Evolutionary conservation across 306 rosid genomes (phyloP).

Genomic region (Lathyrus aphaca): DNA sequence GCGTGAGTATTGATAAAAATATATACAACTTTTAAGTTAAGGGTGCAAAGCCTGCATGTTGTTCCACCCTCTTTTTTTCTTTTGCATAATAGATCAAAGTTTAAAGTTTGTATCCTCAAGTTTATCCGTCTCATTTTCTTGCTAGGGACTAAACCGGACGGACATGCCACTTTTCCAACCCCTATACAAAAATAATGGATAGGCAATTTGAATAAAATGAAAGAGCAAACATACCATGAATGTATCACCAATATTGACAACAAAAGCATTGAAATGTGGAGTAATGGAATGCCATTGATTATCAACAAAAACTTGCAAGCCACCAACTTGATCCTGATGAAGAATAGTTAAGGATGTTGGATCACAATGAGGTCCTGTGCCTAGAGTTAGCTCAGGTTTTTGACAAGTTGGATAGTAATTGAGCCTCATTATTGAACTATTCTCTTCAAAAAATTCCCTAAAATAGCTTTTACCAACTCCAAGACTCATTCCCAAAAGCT

Average conservation of each 20-base stretch:
- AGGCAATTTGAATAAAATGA: background rate
- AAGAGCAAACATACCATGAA: constrained; percentile 71
- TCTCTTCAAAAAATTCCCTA: constrained; percentile 76
- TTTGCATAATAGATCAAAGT: no score
- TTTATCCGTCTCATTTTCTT: no score
- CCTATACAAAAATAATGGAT: background rate
- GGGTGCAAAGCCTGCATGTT: no score
- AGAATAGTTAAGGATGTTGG: constrained; percentile 96
- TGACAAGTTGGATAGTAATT: constrained; percentile 96
- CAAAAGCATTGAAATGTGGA: constrained; percentile 82
- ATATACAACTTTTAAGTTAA: no score
- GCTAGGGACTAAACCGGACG: no score
- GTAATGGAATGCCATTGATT: constrained; percentile 72
- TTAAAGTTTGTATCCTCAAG: no score
- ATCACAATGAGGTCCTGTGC: constrained; percentile 99
- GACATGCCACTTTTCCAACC: no score
- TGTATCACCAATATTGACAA: constrained; percentile 94
- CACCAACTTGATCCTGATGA: constrained; percentile 89
- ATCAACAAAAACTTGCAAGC: constrained; percentile 90
- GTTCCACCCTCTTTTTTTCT: no score
- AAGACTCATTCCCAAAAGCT: constrained; percentile 87
- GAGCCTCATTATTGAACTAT: constrained; percentile 93
- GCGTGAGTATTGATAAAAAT: no score
- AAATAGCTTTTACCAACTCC: constrained; percentile 64
- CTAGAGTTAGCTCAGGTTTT: constrained; percentile 84